Evolutionary conservation across 352 stramenopile genomes (phyloP), one percentile per base, ranked within the genome.

Genomic region (Pythium rishiriense): DNA sequence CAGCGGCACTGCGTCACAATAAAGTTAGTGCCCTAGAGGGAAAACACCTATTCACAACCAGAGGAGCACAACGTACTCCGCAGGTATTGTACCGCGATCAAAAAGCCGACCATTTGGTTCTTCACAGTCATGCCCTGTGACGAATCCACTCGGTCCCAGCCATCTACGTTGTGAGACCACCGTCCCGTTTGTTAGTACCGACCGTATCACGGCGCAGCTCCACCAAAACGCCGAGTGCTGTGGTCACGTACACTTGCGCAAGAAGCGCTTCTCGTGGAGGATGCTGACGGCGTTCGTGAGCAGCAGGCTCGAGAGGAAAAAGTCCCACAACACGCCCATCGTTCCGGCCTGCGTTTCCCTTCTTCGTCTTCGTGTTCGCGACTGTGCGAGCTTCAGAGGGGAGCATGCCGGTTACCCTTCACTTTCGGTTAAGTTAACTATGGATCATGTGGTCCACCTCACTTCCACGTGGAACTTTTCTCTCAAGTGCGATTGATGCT

Each of bases 261-360:
- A 74, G 69, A 96, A 96, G 50, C 87, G 81, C 78, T 93, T 93
- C 62, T 96, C 87, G 59, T 96, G 83, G 52, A 96, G 75, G 58
- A 96, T 93, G 63, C 85, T 91, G 55, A 96, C 79, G 31, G 84
- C 84, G 69, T 96, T 96, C 8, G 86, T 90, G 52, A 93, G 83
- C 71, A 96, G 58, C 56, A 96, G 68, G 42, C 85, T 94, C 69
- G 87, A 87, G 33, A 94, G 82, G 68, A 96, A 81, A 66, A 96
- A 91, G 72, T 94, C 91, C 87, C 87, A 96, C 57, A 96, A 71
- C 49, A 92, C 84, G 51, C 86, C 82, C 87, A 96, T 96, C 6
- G 54, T 24, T 37, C 21, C 22, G 11, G 48, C 35, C 49, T 17
- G 14, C 33, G 25, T 45, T 37, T 39, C 50, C 49, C 5, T 3